Evolutionary conservation across 768 basidiomycete species (phyloP).

Genomic region (Pisolithus sp.): DNA sequence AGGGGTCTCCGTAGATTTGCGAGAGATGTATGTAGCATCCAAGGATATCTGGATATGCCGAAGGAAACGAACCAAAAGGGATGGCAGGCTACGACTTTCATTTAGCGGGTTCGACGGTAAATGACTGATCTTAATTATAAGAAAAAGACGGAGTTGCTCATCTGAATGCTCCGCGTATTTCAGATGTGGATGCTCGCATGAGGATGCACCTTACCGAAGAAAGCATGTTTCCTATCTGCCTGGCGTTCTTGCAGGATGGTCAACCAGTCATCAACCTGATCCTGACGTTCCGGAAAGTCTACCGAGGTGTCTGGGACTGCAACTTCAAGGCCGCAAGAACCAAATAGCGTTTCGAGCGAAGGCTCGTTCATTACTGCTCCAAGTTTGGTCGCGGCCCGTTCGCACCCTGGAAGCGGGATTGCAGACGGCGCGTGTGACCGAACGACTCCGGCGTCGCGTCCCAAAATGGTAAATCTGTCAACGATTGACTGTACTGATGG

Average conservation of each 20-base stretch:
- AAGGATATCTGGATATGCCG: conserved; percentile 70
- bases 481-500: no score
- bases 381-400: neutral
- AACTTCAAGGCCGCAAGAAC: conserved; percentile 52
- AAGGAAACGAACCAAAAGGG: conserved; percentile 50
- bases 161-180: conserved; percentile 31
- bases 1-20: conserved; percentile 30
- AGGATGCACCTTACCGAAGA: conserved; percentile 55
- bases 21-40: conserved; percentile 75
- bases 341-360: conserved; percentile 60
- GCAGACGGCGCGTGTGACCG: neutral
- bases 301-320: conserved; percentile 59
- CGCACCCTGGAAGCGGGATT: neutral
- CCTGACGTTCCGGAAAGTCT: conserved; percentile 44
- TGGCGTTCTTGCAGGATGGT: conserved; percentile 33
- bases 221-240: conserved; percentile 57
- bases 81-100: conserved; percentile 23
- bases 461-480: neutral
- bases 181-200: conserved; percentile 6
- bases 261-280: conserved; percentile 51
- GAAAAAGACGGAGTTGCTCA: conserved; percentile 47
- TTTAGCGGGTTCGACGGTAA: conserved; percentile 27
- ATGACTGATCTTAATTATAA: conserved; percentile 32
- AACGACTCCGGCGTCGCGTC: neutral
- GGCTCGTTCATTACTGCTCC: conserved; percentile 24